Base-by-base conservation (phyloP, 208 protist genomes). In the Tritrichomonas musculus region DNA sequence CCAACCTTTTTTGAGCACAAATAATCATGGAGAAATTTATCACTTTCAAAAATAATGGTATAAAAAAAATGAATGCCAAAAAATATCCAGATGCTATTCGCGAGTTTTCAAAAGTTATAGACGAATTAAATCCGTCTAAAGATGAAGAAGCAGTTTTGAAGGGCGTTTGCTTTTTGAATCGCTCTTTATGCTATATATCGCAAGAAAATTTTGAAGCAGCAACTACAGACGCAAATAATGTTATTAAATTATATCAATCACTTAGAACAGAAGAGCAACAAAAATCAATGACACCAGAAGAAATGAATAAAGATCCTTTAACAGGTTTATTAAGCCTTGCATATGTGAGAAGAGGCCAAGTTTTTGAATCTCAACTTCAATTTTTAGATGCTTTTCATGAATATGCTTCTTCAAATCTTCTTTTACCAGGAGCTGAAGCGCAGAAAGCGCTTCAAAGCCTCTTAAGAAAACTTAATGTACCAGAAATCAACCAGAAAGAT, bases 381-480 rank as follows among this genome's bases (percentile, higher is more conserved):
- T 88, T 88, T n/a, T 47, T 88, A 33, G 47, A 88, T 1, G 77
- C 77, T 22, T 88, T 88, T 13, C 77, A 88, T 53, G 41, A 88
- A 88, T 88, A 88, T 30, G 47, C 47, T 33, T 5, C 33, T 39
- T 25, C 77, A 2, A 60, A 53, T 57, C 22, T 30, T 0, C 41
- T 88, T 60, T 11, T 41, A 4, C 47, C 47, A n/a, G 47, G 57
- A 33, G 77, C 47, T 1, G 39, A 44, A n/a, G 41, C n/a, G 17
- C 77, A 88, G 36, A 88, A 33, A 49, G 77, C 41, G 11, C 25
- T 88, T 13, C 44, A 17, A 33, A 88, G 77, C 47, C 44, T 88
- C 20, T 47, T 88, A 39, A 22, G 39, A 17, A 53, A 49, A 57
- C 27, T 88, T 8, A 49, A 49, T 57, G 47, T 88, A 17, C 77